Percentiles rank a stretch among this genome's conserved stretches.
Conservation (phyloP, 2,329 filamentous ascomycete genomes). For the Fusarium avenaceum region DNA sequence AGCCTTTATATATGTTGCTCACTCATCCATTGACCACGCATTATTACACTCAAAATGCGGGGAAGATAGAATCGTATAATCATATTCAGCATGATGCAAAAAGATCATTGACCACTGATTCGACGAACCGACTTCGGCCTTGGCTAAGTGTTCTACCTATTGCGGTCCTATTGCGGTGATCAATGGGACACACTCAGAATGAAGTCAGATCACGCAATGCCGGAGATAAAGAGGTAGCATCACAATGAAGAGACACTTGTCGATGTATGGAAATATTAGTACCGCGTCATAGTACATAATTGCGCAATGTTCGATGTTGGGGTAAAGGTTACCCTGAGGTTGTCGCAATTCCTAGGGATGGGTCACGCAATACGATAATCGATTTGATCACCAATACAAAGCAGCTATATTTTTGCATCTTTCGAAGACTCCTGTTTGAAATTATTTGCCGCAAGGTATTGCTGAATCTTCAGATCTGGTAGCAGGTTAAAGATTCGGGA, state of each 20-base stretch:
- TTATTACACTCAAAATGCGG: conserved; percentile 14
- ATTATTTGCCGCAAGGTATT: fast-evolving
- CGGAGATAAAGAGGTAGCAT: neutral
- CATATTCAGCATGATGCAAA: conserved; percentile 20
- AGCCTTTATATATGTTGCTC: conserved; percentile 35
- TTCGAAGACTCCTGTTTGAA: too few species aligned
- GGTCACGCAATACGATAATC: conserved; percentile 45
- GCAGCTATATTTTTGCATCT: neutral
- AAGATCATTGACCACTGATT: neutral
- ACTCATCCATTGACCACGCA: neutral
- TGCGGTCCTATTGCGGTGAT: conserved; percentile 25
- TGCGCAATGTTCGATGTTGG: conserved; percentile 40
- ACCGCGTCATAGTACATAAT: conserved; percentile 19
- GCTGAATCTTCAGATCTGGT: fast-evolving
- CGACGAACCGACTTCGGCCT: conserved; percentile 8
- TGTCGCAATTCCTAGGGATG: conserved; percentile 47
- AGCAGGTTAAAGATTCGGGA: neutral
- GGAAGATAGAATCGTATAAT: conserved; percentile 9
- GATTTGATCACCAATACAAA: neutral
- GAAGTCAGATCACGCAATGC: conserved; percentile 44
- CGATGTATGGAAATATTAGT: neutral
- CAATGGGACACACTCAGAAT: neutral
- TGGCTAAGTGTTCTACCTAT: conserved; percentile 19
- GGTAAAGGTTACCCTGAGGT: conserved; percentile 11
- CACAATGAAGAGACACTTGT: neutral